Percentiles rank a stretch among this genome's conserved stretches.
These are phyloP conservation scores for Grammothele lineata DNA, from an alignment of 768 basidiomycete species.

Conservation along the genomic window DNA sequence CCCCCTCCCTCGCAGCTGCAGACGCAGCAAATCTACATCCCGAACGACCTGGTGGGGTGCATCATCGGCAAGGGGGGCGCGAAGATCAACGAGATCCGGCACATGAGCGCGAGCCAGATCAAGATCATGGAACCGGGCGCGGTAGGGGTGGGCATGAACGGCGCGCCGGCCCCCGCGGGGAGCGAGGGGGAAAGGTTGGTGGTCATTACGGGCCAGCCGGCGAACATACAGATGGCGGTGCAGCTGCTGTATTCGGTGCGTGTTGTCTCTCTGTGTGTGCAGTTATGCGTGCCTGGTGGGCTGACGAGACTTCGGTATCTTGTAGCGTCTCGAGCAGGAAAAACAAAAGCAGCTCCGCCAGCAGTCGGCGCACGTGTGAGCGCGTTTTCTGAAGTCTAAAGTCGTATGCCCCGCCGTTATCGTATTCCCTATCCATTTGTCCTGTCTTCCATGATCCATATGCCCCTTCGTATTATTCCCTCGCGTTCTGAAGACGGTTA, in stretches of 20 bases:
- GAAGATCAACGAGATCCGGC: conserved; percentile 98
- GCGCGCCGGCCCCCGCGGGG: conserved; percentile 68
- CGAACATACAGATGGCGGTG: conserved; percentile 96
- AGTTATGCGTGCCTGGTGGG: not conserved
- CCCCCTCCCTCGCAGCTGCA: conserved; percentile 57
- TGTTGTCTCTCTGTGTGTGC: too few relatives aligned
- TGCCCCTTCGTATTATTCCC: not conserved
- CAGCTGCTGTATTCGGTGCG: conserved; percentile 82
- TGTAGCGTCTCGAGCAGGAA: conserved; percentile 80
- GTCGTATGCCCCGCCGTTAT: not conserved
- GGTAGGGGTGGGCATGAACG: conserved; percentile 59
- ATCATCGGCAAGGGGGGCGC: conserved; percentile 98
- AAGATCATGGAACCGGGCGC: conserved; percentile 99
- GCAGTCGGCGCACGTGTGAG: conserved; percentile 15
- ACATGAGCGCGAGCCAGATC: conserved; percentile 93
- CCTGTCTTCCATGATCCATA: not conserved
- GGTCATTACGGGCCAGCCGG: conserved; percentile 93
- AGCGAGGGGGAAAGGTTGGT: conserved; percentile 89
- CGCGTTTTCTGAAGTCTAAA: not conserved
- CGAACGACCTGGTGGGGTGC: conserved; percentile 93
- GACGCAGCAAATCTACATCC: conserved; percentile 98
- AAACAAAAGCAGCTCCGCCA: conserved; percentile 74
- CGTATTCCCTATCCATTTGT: not conserved
- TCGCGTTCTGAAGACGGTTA: not conserved
- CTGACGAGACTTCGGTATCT: not conserved